phyloP scores from a whole-genome alignment of 2,329 filamentous ascomycete genomes.

The Beauveria australis region DNA sequence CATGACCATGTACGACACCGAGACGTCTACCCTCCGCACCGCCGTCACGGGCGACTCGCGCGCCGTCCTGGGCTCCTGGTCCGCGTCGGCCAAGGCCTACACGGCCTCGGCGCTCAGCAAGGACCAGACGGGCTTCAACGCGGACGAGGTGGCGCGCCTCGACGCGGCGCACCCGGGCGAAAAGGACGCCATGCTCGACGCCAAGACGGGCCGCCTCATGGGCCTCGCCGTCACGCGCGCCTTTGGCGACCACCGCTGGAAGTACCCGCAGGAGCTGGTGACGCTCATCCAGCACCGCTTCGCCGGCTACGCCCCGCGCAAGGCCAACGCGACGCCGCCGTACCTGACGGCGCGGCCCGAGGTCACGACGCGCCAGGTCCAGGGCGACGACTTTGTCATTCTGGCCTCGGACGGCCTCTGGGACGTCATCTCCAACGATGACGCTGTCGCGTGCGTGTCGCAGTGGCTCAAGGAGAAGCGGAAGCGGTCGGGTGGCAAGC shows the following conservation, averaged over 20 bases:
- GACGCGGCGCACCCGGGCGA: constrained; percentile 54
- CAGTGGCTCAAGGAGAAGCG: constrained; percentile 37
- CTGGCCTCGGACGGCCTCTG: constrained; percentile 61
- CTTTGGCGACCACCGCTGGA: constrained; percentile 63
- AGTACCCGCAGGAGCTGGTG: constrained; percentile 47
- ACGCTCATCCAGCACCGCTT: constrained; percentile 32
- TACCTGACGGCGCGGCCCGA: constrained; percentile 62
- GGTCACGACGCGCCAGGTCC: constrained; percentile 47
- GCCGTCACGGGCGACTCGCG: constrained; percentile 62
- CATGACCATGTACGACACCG: constrained; percentile 52
- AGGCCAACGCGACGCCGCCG: constrained; percentile 47
- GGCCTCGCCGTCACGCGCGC: constrained; percentile 55
- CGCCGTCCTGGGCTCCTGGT: constrained; percentile 50
- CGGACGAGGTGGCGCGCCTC: constrained; percentile 48
- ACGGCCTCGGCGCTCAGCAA: constrained; percentile 45
- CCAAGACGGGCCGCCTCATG: constrained; percentile 48
- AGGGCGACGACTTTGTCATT: constrained; percentile 49
- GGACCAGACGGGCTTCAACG: constrained; percentile 60
- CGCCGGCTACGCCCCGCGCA: constrained; percentile 36
- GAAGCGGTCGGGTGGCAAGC: constrained; percentile 6
- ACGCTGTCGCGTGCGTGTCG: constrained; percentile 50
- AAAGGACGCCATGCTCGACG: constrained; percentile 39
- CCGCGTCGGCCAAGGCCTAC: constrained; percentile 36
- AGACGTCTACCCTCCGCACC: constrained; percentile 44
- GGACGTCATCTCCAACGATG: constrained; percentile 48